Conservation (phyloP, 345 rosid species). For the Anacardium occidentale region DNA sequence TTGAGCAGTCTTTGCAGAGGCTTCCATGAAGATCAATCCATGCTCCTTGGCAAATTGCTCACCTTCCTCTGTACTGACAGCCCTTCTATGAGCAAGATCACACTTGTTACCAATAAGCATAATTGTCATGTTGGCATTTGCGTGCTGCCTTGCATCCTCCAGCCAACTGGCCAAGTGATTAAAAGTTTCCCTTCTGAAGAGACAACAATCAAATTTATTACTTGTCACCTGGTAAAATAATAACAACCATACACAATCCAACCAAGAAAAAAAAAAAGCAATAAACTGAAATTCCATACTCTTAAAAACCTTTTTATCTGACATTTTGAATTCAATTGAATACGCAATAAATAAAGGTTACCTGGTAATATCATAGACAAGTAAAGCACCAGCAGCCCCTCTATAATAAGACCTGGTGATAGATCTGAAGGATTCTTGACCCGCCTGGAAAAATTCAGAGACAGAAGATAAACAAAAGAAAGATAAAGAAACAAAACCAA, state of each 20-base stretch:
- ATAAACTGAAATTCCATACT: neutral
- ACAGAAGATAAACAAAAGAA: neutral
- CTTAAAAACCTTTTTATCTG: no score
- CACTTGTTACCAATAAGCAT: constrained; percentile 94
- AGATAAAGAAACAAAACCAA: neutral
- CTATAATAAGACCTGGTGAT: constrained; percentile 94
- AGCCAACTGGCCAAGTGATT: constrained; percentile 96
- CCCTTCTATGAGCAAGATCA: constrained; percentile 96
- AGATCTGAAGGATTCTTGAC: constrained; percentile 97
- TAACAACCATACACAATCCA: neutral
- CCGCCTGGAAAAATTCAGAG: constrained; percentile 55
- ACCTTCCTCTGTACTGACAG: constrained; percentile 93
- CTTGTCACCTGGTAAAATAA: neutral
- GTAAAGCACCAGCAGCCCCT: constrained; percentile 98
- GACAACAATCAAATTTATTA: neutral
- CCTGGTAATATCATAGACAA: constrained; percentile 74
- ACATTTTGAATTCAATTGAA: neutral
- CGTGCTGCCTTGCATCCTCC: constrained; percentile 98
- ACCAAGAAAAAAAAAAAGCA: neutral
- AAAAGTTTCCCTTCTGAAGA: constrained; percentile 82
- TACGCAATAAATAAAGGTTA: no score
- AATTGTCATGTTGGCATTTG: constrained; percentile 95
- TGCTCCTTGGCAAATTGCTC: constrained; percentile 95
- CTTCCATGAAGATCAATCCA: constrained; percentile 97
- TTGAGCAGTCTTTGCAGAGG: constrained; percentile 97